A percentile compares a stretch with the other conserved stretches of the same genome.
phyloP scores from a whole-genome alignment of 2,329 filamentous ascomycete species.

The Conoideocrella luteorostrata region DNA sequence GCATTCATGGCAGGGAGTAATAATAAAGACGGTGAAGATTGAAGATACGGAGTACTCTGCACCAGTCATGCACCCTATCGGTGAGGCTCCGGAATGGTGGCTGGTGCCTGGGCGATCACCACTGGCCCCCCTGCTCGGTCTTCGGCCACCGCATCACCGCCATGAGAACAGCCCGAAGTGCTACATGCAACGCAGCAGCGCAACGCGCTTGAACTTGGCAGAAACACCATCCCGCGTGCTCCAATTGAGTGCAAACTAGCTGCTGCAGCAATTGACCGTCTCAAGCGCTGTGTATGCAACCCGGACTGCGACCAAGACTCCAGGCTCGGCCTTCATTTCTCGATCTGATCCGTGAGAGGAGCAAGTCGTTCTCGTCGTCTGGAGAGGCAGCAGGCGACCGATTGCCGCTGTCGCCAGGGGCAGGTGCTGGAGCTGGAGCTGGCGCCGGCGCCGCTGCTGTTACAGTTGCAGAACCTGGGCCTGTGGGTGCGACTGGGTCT shows the following conservation, averaged over 20 bases:
- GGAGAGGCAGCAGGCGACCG: conserved; percentile 1
- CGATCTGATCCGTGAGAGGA: conserved; percentile 38
- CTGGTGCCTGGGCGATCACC: no score
- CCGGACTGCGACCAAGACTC: conserved; percentile 43
- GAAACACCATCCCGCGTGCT: not conserved
- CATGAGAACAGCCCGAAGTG: no score
- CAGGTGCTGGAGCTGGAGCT: not conserved
- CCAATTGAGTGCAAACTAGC: not conserved
- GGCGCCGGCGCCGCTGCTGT: not conserved
- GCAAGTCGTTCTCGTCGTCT: conserved; percentile 15
- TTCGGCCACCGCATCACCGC: no score
- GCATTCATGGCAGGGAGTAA: no score
- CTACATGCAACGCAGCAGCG: no score
- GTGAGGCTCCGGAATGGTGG: no score
- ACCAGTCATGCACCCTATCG: no score
- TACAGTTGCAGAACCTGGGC: not conserved
- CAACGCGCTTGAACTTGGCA: not conserved
- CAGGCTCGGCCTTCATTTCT: conserved; percentile 48
- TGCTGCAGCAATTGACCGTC: not conserved
- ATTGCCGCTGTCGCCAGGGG: conserved; percentile 6
- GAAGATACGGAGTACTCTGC: no score
- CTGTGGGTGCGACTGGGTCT: not conserved
- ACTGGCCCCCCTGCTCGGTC: no score
- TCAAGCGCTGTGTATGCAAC: conserved; percentile 36
- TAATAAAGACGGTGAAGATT: no score